A percentile compares a stretch with the other conserved stretches of the same genome.
Conservation (phyloP, 495 filamentous ascomycete species). For the Penicillium longicatenatum region DNA sequence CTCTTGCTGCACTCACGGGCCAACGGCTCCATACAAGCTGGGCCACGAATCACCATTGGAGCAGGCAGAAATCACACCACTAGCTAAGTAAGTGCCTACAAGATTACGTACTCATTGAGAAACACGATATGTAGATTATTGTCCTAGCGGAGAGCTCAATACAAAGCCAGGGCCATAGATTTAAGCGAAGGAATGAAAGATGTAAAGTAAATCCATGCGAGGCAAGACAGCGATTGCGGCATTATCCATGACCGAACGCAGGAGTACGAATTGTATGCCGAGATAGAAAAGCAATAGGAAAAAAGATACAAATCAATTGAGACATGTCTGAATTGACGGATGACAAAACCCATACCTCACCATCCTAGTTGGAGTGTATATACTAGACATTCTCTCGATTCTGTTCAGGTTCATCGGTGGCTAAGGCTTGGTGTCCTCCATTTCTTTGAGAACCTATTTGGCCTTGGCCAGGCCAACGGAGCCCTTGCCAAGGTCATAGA, state of each 20-base stretch:
- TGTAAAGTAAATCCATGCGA: constrained; percentile 21
- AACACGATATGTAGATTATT: neutral
- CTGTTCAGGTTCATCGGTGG: constrained; percentile 12
- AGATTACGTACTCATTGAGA: too few species aligned
- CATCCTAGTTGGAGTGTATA: constrained; percentile 16
- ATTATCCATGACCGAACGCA: constrained; percentile 12
- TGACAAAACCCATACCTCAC: constrained; percentile 10
- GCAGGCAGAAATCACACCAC: neutral
- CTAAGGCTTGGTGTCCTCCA: constrained; percentile 8
- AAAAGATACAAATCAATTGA: constrained; percentile 10
- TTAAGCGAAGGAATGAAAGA: constrained; percentile 15
- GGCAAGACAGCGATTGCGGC: constrained; percentile 14
- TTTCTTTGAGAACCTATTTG: constrained; percentile 49
- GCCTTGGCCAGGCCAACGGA: constrained; percentile 86
- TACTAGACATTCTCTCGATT: constrained; percentile 21
- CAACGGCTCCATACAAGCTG: constrained; percentile 12
- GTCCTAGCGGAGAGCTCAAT: neutral
- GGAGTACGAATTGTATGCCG: constrained; percentile 4
- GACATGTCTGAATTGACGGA: constrained; percentile 13
- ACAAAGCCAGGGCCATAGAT: constrained; percentile 4
- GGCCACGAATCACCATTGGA: constrained; percentile 1
- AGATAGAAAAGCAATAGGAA: constrained; percentile 3
- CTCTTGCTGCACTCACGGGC: constrained; percentile 12
- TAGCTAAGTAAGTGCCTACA: too few species aligned
- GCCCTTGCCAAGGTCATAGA: constrained; percentile 87